Evolutionary conservation across 805 yeast genomes (phyloP).

Genomic region (Torulaspora gathmanii): DNA sequence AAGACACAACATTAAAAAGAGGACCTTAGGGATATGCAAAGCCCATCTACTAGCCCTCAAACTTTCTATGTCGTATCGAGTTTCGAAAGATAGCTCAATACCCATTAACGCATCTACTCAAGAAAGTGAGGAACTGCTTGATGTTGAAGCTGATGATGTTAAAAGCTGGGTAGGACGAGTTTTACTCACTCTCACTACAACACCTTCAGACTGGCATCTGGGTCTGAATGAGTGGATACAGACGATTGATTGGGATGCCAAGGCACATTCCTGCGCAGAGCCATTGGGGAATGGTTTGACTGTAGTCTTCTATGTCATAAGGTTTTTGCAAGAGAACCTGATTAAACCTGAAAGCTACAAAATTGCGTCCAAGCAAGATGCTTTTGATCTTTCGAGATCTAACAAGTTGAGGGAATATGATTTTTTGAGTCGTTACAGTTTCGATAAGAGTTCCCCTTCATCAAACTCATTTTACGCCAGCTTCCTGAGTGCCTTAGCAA

Average conservation of each 20-base stretch:
- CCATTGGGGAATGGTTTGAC: constrained; percentile 28
- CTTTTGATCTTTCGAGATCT: constrained; percentile 33
- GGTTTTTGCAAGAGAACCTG: constrained; percentile 31
- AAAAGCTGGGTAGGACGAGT: background rate
- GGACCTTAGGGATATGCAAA: background rate
- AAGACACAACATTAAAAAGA: background rate
- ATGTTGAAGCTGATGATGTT: background rate
- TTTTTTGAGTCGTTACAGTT: constrained; percentile 14
- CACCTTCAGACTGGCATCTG: constrained; percentile 27
- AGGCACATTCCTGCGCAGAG: constrained; percentile 22
- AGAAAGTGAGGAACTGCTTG: constrained; percentile 4
- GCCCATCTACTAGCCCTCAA: background rate
- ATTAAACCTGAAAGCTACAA: constrained; percentile 27
- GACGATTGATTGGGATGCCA: constrained; percentile 32
- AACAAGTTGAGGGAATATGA: constrained; percentile 20
- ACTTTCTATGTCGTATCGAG: constrained; percentile 15
- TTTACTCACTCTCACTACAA: constrained; percentile 11
- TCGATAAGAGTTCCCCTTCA: constrained; percentile 1
- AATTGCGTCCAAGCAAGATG: constrained; percentile 17
- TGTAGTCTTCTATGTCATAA: constrained; percentile 17
- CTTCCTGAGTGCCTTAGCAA: constrained; percentile 17
- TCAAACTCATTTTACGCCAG: constrained; percentile 10
- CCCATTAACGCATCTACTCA: constrained; percentile 6
- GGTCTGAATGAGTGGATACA: constrained; percentile 23
- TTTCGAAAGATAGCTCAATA: constrained; percentile 9